A percentile compares a stretch with the other conserved stretches of the same genome.
phyloP scores from a whole-genome alignment of 495 filamentous ascomycete genomes.

The Neurospora terricola region DNA sequence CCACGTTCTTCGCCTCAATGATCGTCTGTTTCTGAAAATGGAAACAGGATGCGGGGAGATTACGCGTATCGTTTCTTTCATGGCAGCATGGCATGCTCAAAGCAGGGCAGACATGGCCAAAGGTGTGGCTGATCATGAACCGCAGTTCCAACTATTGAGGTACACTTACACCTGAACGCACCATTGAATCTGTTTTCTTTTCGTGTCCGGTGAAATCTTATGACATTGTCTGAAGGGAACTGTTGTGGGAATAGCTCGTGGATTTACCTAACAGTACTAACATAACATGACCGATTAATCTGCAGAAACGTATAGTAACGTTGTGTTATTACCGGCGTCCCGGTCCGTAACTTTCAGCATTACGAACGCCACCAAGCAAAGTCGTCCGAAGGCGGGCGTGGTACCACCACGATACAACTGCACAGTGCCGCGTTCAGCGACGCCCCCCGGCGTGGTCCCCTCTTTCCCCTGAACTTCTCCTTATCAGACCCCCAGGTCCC shows the following conservation, averaged over 20 bases:
- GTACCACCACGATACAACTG: background rate
- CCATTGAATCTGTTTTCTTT: background rate
- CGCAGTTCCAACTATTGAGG: background rate
- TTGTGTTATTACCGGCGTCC: background rate
- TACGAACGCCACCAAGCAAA: background rate
- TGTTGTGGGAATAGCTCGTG: background rate
- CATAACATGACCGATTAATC: background rate
- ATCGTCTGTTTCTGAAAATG: background rate
- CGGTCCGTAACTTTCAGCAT: background rate
- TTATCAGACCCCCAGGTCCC: background rate
- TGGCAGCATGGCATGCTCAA: background rate
- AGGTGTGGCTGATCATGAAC: background rate
- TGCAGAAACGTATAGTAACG: background rate
- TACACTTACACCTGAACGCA: background rate
- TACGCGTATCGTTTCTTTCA: background rate
- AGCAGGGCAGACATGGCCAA: background rate
- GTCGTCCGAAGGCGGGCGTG: background rate
- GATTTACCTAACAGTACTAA: background rate
- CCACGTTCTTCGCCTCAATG: background rate
- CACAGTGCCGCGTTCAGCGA: background rate
- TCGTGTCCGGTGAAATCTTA: background rate
- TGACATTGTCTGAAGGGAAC: background rate
- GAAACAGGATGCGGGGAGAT: background rate
- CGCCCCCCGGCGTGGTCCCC: background rate
- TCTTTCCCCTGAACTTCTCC: background rate